Evolutionary conservation across 345 rosid genomes (phyloP), one percentile per base, ranked within the genome.

Genomic region (Acer saccharum): DNA sequence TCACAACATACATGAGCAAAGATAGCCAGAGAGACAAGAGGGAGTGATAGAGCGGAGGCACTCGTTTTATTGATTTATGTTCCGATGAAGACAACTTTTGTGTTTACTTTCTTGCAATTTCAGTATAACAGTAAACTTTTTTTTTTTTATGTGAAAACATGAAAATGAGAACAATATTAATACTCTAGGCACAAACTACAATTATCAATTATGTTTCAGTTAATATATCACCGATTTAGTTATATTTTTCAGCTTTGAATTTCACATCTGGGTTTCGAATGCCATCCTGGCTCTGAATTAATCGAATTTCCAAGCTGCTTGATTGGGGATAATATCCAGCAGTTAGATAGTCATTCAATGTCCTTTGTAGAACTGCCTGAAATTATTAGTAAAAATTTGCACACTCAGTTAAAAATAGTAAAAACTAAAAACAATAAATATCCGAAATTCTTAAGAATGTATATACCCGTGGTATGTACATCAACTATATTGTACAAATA

Each of bases 241-340:
- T 55, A 83, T 79, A 91, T 78, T 88, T 88, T 80, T 90, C 88
- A 25, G 94, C 92, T 80, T 73, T 84, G 65, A 79, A 85, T 75
- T 69, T 81, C 44, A 92, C 83, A 41, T 81, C 86, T 3, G 99
- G 99, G 69, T 86, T 88, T 44, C 94, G 93, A 50, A 94, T 93
- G 71, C 93, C 93, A 4, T 94, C 96, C 76, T 97, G 99, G 80
- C 98, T 93, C 82, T 94, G 99, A 79, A 97, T 89, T 78, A 97
- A 76, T 76, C 97, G 89, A 74, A 94, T 97, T 77, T 97, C 99
- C 84, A 97, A 84, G 76, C 99, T 94, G 82, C 99, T 94, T 23
- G 97, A 83, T 52, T 86, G 64, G 0, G 85, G 87, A 85, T 92
- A 85, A 48, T 81, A 94, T 67, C 91, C 95, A 1, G 87, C 95